phyloP scores from a whole-genome alignment of 1,139 yeast genomes.

The Debaryomyces fabryi region DNA sequence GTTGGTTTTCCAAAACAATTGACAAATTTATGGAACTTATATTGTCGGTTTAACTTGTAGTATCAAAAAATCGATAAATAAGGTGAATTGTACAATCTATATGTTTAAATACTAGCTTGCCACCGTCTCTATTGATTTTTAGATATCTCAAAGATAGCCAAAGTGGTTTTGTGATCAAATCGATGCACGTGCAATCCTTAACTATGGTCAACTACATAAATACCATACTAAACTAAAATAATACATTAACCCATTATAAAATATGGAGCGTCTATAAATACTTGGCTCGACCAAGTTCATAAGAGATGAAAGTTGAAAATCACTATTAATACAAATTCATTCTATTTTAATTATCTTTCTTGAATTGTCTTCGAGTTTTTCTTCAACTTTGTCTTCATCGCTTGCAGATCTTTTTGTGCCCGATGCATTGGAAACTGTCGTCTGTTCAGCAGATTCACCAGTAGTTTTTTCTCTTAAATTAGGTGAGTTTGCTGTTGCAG shows the following conservation, averaged over 20 bases:
- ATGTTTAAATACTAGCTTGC: slow-evolving; percentile 3
- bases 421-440: not conserved
- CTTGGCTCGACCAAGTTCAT: not conserved
- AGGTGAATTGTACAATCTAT: not conserved
- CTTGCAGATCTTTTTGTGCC: slow-evolving; percentile 1
- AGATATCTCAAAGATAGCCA: not conserved
- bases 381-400: slow-evolving; percentile 4
- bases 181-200: not conserved
- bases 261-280: not conserved
- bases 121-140: slow-evolving; percentile 4
- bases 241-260: not conserved
- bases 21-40: not conserved
- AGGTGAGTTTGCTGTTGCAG: not conserved
- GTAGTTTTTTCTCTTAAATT: not conserved
- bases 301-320: not conserved
- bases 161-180: slow-evolving; percentile 1
- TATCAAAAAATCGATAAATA: not conserved
- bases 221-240: not conserved
- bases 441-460: not conserved
- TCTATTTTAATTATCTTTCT: slow-evolving; percentile 14
- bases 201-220: not conserved
- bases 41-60: not conserved
- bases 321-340: not conserved
- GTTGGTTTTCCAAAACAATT: not conserved
- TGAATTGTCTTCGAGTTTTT: slow-evolving; percentile 6